Base-by-base conservation (phyloP, 495 filamentous ascomycete genomes). In the Penicillium coprophilum region DNA sequence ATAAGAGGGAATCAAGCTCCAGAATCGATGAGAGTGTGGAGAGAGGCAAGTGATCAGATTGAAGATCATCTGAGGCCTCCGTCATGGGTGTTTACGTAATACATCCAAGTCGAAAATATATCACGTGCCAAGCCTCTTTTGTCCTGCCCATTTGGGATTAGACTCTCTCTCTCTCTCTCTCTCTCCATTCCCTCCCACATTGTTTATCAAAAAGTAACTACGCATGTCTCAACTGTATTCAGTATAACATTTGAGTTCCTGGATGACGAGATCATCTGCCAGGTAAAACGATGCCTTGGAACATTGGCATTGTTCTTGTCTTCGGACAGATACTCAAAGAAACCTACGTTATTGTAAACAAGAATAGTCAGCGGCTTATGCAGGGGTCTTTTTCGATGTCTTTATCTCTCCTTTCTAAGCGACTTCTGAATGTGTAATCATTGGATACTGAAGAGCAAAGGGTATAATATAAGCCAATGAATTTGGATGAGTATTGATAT, bases 41-140 rank as follows among this genome's bases (percentile, higher is more conserved):
- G 30, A 49, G 47, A 38, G 23, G 47, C 44, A 46, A 32, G 17
- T 47, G 45, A 27, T 47, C 45, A 24, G 30, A 34, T 53, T 36
- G 51, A 41, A 53, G 51, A 46, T 53, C 51, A 36, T 41, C 41
- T 34, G 52, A 47, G 28, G 55, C 39, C 47, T 57, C 36, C 55
- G 55, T 55, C 53, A 51, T 47, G 12, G 5, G 19, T 46, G 39
- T 57, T 57, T 49, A 57, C 28, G 55, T 54, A 54, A 54, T 17
- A 10, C 17, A 13, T 44, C 21, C 11, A 7, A 3, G 1, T 8
- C 44, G 7, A 46, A 28, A n/a, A 38, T 9, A 38, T 1, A 46
- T 46, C 44, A 46, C 44, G 44, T 46, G 41, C 13, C 30, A 31
- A 28, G 17, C 11, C 24, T 11, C n/a, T 27, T 24, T 17, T n/a